These are phyloP conservation scores for Ramaria sp. DNA, from an alignment of 768 basidiomycete genomes.

Conservation along the genomic window DNA sequence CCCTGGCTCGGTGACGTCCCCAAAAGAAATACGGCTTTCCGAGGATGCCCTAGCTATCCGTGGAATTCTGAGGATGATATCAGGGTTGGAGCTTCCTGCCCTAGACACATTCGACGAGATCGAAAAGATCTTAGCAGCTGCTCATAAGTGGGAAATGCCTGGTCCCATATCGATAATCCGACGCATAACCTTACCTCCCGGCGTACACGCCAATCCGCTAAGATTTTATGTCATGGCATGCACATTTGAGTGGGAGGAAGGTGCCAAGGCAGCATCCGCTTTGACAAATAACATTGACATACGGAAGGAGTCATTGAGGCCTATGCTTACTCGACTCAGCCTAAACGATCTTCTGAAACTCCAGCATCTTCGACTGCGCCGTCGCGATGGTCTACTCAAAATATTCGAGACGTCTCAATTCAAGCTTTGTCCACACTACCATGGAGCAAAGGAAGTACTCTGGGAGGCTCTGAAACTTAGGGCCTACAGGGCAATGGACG, in stretches of 20 bases:
- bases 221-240: conserved; percentile 44
- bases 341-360: conserved; percentile 38
- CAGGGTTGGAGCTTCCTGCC: conserved; percentile 41
- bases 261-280: conserved; percentile 42
- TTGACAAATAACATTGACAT: conserved; percentile 25
- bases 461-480: too few relatives aligned
- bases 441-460: too few relatives aligned
- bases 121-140: conserved; percentile 45
- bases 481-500: too few relatives aligned
- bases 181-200: conserved; percentile 40
- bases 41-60: conserved; percentile 48
- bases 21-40: conserved; percentile 40
- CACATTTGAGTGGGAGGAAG: conserved; percentile 48
- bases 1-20: neutral
- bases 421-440: neutral
- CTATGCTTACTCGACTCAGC: conserved; percentile 17
- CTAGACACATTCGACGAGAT: conserved; percentile 42
- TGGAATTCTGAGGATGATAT: conserved; percentile 47
- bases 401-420: neutral
- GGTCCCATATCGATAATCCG: conserved; percentile 52
- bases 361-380: conserved; percentile 40
- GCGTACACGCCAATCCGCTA: conserved; percentile 38
- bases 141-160: conserved; percentile 63
- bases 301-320: neutral
- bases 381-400: conserved; percentile 26